Base-by-base conservation (phyloP, 768 basidiomycete species). In the Phylloporus rhodoxanthus region DNA sequence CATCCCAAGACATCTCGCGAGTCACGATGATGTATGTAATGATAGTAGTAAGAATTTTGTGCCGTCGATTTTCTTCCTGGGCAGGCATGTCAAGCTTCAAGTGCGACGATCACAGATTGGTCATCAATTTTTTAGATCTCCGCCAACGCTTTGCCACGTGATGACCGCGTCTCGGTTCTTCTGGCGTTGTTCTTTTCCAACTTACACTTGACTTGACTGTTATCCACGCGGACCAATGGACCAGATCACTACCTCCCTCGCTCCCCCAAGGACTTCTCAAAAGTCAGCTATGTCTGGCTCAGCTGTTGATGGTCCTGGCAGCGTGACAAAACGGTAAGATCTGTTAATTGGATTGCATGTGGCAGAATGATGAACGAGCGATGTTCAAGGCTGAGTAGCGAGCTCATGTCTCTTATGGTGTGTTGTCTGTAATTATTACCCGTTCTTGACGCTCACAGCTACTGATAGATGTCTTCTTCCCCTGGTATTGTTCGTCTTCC, bases 361-460 rank as follows among this genome's bases (percentile, higher is more conserved):
- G 51, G 33, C 21, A 34, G 44, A 23, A 20, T 48, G 36, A 42
- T 28, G n/a, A 41, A 46, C 43, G 43, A 41, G 56, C 37, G 28
- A 34, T 38, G 41, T 43, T 10, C 49, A 44, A 87, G 90, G 44
- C 75, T 92, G 54, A 80, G 81, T 57, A 91, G 77, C 59, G 90
- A 92, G 71, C 78, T 92, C 21, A 91, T 92, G 90, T 82, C 84
- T 19, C 73, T 92, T 48, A 89, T 92, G 90, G 90, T 89, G 51
- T 55, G 83, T 57, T 52, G 77, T 52, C 20, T 38, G 17, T 29
- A 14, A 19, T 26, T 28, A 43, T 47, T 46, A 41, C 19, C 45
- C 26, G 26, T 38, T 40, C 6, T 19, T 3, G 3, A 2, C 34
- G 29, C 52, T 51, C 43, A 60, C 33, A 57, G n/a, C 43, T 46